phyloP scores from a whole-genome alignment of 352 stramenopile genomes.

The Blastocystis sp. region DNA sequence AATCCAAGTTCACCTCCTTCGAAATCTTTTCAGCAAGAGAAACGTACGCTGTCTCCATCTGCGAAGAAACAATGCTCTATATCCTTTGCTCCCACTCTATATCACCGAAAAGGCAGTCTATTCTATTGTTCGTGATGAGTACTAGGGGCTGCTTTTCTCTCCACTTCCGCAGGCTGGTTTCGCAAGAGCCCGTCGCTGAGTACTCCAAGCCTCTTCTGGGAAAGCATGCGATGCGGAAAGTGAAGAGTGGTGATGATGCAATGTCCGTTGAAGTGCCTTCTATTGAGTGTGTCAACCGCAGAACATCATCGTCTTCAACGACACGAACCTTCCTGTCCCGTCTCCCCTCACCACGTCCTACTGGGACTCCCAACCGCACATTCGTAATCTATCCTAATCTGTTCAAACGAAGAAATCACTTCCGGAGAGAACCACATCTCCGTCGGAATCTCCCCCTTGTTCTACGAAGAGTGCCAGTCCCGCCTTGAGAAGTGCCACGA shows the following conservation, averaged over 20 bases:
- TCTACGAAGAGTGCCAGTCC: neutral
- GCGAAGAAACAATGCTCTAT: neutral
- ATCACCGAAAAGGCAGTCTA: too few relatives aligned
- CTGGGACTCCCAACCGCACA: too few relatives aligned
- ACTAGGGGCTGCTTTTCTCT: neutral
- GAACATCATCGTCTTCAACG: slow-evolving; percentile 27
- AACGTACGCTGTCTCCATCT: neutral
- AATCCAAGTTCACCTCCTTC: slow-evolving; percentile 4
- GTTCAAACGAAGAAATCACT: neutral
- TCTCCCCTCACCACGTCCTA: neutral
- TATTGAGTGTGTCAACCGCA: neutral
- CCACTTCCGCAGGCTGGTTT: neutral
- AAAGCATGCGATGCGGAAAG: neutral
- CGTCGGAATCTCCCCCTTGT: neutral
- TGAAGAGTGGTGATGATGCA: slow-evolving; percentile 19
- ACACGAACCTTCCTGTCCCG: neutral
- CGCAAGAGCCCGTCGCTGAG: neutral
- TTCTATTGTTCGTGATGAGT: neutral
- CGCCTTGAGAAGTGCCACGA: neutral
- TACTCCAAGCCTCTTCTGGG: neutral
- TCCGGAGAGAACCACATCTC: neutral
- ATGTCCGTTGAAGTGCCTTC: neutral
- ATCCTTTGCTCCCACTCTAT: neutral
- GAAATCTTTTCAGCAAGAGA: slow-evolving; percentile 58
- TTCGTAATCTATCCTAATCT: neutral